Conservation (phyloP, 805 yeast genomes). For the Saccharomyces paradoxus region DNA sequence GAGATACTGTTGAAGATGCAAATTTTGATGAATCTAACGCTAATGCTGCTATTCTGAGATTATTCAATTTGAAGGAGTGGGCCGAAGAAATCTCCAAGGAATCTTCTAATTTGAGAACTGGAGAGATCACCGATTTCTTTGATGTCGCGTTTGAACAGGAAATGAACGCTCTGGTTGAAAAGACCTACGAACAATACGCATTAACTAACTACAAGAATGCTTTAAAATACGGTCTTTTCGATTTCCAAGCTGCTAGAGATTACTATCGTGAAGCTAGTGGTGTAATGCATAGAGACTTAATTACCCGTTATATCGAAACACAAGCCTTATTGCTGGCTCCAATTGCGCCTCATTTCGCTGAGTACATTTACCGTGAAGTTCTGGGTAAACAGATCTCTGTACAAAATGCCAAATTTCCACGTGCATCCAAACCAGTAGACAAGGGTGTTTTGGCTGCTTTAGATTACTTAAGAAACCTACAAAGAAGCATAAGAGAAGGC, state of each 20-base stretch:
- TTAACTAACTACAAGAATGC: slow-evolving; percentile 80
- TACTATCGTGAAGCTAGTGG: slow-evolving; percentile 76
- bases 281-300: slow-evolving; percentile 76
- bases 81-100: slow-evolving; percentile 63
- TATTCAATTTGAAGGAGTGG: slow-evolving; percentile 92
- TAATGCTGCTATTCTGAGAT: slow-evolving; percentile 91
- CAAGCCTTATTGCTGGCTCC: slow-evolving; percentile 85
- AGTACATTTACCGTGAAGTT: slow-evolving; percentile 78
- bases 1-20: slow-evolving; percentile 95
- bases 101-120: slow-evolving; percentile 47
- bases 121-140: slow-evolving; percentile 52
- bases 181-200: slow-evolving; percentile 62
- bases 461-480: slow-evolving; percentile 66
- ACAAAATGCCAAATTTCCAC: slow-evolving; percentile 75
- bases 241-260: slow-evolving; percentile 91
- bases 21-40: slow-evolving; percentile 95
- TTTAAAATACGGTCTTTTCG: slow-evolving; percentile 83
- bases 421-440: slow-evolving; percentile 59
- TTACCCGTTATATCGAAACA: slow-evolving; percentile 71
- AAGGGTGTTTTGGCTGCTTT: slow-evolving; percentile 56
- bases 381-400: slow-evolving; percentile 58
- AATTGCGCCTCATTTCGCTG: slow-evolving; percentile 92
- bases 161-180: slow-evolving; percentile 73
- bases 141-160: slow-evolving; percentile 90
- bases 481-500: slow-evolving; percentile 84